Percentiles rank a stretch among this genome's conserved stretches.
Conservation (phyloP, 2,329 filamentous ascomycete species). For the Ophiostoma sp. region DNA sequence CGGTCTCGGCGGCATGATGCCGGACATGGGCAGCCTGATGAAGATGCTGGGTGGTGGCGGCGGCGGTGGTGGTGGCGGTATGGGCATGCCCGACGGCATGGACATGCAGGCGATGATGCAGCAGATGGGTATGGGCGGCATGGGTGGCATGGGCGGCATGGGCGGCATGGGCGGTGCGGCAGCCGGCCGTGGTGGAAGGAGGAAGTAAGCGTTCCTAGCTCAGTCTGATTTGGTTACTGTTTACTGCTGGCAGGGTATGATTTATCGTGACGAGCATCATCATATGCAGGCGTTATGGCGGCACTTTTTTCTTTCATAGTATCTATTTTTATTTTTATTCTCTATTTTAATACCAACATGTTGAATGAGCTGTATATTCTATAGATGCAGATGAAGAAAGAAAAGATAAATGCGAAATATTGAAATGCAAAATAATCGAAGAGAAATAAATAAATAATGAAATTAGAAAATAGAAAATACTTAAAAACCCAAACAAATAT, state of each 20-base stretch:
- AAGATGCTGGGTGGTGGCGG: slow-evolving; percentile 81
- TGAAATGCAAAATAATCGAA: no score
- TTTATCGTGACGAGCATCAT: slow-evolving; percentile 11
- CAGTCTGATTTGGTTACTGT: not conserved
- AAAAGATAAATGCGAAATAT: no score
- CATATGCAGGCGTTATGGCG: not conserved
- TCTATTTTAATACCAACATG: slow-evolving; percentile 4
- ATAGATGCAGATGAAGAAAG: no score
- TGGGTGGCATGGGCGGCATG: slow-evolving; percentile 29
- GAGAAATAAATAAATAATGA: no score
- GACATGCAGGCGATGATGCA: slow-evolving; percentile 78
- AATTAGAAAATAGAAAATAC: no score
- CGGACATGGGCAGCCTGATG: slow-evolving; percentile 80
- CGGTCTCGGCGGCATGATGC: slow-evolving; percentile 46
- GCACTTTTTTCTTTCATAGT: not conserved
- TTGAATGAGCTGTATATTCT: not conserved
- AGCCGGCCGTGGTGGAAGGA: slow-evolving; percentile 24
- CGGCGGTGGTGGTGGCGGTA: slow-evolving; percentile 51
- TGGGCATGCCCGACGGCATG: slow-evolving; percentile 61
- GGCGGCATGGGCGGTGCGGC: slow-evolving; percentile 11
- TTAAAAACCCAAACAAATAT: no score
- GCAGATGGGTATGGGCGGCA: slow-evolving; percentile 60
- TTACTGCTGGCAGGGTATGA: slow-evolving; percentile 2
- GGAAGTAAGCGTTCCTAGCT: slow-evolving; percentile 17
- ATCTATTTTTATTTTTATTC: not conserved